Percentiles rank a stretch among this genome's conserved stretches.
phyloP scores from a whole-genome alignment of 495 filamentous ascomycete genomes.

The Amniculicola lignicola region DNA sequence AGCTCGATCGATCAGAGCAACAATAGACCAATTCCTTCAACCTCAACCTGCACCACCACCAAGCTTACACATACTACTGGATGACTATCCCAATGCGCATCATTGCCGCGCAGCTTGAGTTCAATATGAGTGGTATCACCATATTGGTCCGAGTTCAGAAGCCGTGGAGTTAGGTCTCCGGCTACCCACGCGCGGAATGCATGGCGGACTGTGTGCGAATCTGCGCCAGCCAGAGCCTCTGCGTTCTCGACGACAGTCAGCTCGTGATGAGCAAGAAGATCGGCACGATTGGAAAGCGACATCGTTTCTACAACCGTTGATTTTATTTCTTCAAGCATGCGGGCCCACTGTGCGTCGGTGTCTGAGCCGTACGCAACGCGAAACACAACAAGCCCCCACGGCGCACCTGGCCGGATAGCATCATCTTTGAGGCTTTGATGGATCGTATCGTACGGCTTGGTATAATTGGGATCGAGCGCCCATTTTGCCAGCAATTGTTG shows the following conservation, averaged over 20 bases:
- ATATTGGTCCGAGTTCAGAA: conserved; percentile 5
- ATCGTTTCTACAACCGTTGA: neutral
- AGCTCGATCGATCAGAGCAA: no score
- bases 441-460: neutral
- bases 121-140: neutral
- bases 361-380: conserved; percentile 6
- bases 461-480: no score
- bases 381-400: conserved; percentile 17
- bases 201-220: conserved; percentile 15
- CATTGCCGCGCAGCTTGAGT: conserved; percentile 9
- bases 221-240: conserved; percentile 5
- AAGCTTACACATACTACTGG: neutral
- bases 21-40: no score
- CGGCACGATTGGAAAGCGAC: neutral
- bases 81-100: conserved; percentile 3
- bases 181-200: conserved; percentile 12
- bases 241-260: conserved; percentile 16
- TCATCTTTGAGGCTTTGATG: conserved; percentile 7
- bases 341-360: conserved; percentile 7
- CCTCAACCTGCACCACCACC: no score
- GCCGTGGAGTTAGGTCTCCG: conserved; percentile 12
- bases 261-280: conserved; percentile 9
- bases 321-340: conserved; percentile 1
- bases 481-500: no score
- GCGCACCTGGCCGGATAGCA: neutral